A percentile compares a stretch with the other conserved stretches of the same genome.
Evolutionary conservation across 352 stramenopile species (phyloP).

Genomic region (Pythium apleroticum): DNA sequence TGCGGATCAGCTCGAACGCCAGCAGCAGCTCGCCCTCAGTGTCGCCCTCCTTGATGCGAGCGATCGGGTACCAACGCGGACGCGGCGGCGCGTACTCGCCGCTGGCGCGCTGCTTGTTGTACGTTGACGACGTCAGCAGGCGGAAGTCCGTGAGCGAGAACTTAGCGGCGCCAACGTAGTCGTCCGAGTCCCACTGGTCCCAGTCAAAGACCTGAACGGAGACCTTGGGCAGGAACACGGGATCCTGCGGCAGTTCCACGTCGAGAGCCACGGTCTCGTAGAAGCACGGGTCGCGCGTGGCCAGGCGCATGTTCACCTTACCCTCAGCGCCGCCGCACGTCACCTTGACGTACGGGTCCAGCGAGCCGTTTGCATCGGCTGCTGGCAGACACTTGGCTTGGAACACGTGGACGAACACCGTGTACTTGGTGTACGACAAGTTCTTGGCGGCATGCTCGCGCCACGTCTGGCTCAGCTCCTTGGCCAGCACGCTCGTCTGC

Average conservation of each 20-base stretch:
- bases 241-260: constrained; percentile 69
- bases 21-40: constrained; percentile 77
- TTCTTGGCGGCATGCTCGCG: constrained; percentile 53
- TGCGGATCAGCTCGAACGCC: constrained; percentile 75
- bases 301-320: constrained; percentile 56
- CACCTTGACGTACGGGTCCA: constrained; percentile 87
- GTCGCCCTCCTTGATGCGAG: constrained; percentile 52
- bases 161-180: constrained; percentile 65
- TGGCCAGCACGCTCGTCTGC: constrained; percentile 32
- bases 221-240: constrained; percentile 64
- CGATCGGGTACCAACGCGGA: constrained; percentile 76
- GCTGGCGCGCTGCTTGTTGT: constrained; percentile 47
- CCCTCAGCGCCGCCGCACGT: constrained; percentile 71
- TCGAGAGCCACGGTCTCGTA: constrained; percentile 85
- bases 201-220: constrained; percentile 77
- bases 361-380: constrained; percentile 67
- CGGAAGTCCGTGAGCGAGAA: constrained; percentile 61
- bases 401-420: constrained; percentile 82
- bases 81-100: constrained; percentile 55
- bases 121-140: constrained; percentile 56
- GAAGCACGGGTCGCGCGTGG: constrained; percentile 77
- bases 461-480: constrained; percentile 48
- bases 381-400: constrained; percentile 71
- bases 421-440: constrained; percentile 74
- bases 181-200: constrained; percentile 70